Conservation (phyloP, 2,329 filamentous ascomycete genomes). For the Ophiocordyceps camponoti-rufipedis region DNA sequence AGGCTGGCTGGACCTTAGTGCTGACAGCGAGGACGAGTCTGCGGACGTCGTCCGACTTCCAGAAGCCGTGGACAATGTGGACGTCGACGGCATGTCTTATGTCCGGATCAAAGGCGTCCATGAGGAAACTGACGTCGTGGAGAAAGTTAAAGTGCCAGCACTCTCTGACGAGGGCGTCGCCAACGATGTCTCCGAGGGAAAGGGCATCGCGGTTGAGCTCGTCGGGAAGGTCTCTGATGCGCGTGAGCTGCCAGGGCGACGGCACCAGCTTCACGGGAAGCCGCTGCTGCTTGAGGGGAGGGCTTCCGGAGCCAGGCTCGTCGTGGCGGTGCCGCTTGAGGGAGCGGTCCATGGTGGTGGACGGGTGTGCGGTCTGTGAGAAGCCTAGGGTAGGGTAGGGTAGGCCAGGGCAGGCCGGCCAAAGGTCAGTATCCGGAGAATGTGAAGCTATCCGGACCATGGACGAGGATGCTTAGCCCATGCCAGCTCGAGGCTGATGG, state of each 20-base stretch:
- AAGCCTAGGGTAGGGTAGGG: too few species aligned
- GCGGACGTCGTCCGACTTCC: conserved; percentile 47
- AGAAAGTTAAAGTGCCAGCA: conserved; percentile 56
- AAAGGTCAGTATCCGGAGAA: too few species aligned
- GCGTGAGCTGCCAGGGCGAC: conserved; percentile 57
- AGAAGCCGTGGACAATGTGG: conserved; percentile 42
- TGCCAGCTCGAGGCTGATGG: too few species aligned
- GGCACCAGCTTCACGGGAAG: conserved; percentile 11
- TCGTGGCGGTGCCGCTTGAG: conserved; percentile 13
- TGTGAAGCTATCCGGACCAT: too few species aligned
- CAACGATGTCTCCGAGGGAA: conserved; percentile 47
- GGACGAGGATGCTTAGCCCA: too few species aligned
- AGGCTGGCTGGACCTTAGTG: not conserved
- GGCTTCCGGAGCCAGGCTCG: conserved; percentile 21
- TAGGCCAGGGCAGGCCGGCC: too few species aligned
- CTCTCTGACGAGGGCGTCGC: conserved; percentile 54
- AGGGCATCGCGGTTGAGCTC: conserved; percentile 47
- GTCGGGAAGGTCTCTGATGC: conserved; percentile 43
- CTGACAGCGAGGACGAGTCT: conserved; percentile 38
- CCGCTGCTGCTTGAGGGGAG: conserved; percentile 19
- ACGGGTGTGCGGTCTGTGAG: too few species aligned
- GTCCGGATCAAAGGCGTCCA: conserved; percentile 34
- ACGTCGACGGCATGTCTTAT: conserved; percentile 28
- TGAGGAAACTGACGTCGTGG: conserved; percentile 39
- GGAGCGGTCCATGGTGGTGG: conserved; percentile 1